Conservation (phyloP, 768 basidiomycete genomes). For the Gautieria morchelliformis region DNA sequence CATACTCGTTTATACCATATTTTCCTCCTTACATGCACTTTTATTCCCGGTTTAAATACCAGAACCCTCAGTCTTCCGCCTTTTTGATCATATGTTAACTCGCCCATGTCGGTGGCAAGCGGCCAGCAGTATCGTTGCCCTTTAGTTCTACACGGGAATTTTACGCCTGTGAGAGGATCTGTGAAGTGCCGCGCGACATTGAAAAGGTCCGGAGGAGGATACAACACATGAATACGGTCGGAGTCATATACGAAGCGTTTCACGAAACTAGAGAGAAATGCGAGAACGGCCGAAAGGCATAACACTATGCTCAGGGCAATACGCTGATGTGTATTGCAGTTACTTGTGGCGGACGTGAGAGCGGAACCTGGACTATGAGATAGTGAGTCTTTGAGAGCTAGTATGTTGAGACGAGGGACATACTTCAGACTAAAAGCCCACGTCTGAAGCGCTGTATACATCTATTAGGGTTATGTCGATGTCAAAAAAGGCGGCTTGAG, state of each 20-base stretch:
- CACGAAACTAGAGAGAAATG: conserved; percentile 1
- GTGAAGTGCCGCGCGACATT: background rate
- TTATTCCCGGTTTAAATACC: background rate
- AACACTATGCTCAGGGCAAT: background rate
- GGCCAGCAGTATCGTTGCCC: background rate
- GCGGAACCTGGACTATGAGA: background rate
- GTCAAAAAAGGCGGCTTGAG: background rate
- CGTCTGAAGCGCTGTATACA: conserved; percentile 1
- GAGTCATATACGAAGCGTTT: conserved; percentile 1
- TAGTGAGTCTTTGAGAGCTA: background rate
- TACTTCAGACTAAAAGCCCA: conserved; percentile 6
- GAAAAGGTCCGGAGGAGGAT: background rate
- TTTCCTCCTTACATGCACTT: background rate
- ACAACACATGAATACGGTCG: background rate
- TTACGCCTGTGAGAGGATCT: background rate
- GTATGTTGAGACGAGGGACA: background rate
- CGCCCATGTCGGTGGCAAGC: background rate
- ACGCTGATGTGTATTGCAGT: conserved; percentile 2
- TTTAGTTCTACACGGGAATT: conserved; percentile 1
- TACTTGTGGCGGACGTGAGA: background rate
- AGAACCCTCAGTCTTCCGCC: background rate
- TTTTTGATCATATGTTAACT: background rate
- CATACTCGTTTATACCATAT: background rate
- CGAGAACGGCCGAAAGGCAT: background rate
- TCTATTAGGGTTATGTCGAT: background rate